Evolutionary conservation across 2,329 filamentous ascomycete species (phyloP).

Genomic region (Clarireedia hainanense): DNA sequence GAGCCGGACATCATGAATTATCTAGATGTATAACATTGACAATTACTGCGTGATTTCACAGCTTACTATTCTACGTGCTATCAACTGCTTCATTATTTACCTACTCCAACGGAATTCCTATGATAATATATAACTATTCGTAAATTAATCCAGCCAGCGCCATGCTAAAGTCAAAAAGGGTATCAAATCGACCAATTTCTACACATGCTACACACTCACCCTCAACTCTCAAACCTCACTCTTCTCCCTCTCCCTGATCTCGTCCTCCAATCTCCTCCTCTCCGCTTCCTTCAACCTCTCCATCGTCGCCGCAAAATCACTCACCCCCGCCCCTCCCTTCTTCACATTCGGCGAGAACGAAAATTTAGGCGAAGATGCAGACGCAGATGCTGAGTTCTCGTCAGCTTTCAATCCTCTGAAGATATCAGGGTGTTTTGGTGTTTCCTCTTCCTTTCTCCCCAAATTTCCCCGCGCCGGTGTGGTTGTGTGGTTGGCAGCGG

Average conservation of each 20-base stretch:
- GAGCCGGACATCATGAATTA: not conserved
- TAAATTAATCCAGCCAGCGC: constrained; percentile 15
- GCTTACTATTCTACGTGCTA: not conserved
- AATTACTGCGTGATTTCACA: not conserved
- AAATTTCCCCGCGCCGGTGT: constrained; percentile 7
- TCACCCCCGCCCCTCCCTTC: constrained; percentile 22
- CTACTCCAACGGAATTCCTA: too few species aligned
- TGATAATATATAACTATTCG: constrained; percentile 13
- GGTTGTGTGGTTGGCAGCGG: constrained; percentile 10
- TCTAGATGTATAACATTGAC: not conserved
- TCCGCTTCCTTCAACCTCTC: constrained; percentile 51
- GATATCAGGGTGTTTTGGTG: constrained; percentile 30
- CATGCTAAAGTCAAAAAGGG: constrained; percentile 20
- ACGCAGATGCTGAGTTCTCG: constrained; percentile 28
- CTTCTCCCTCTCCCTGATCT: constrained; percentile 39
- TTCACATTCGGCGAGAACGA: constrained; percentile 25
- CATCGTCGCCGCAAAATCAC: constrained; percentile 37
- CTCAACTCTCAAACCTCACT: constrained; percentile 11
- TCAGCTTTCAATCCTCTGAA: constrained; percentile 33
- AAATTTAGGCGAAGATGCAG: constrained; percentile 28
- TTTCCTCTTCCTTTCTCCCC: constrained; percentile 14
- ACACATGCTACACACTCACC: not conserved
- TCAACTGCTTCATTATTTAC: not conserved
- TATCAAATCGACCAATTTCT: not conserved
- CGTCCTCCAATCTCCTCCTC: constrained; percentile 43